A percentile compares a stretch with the other conserved stretches of the same genome.
Conservation (phyloP, 2,329 filamentous ascomycete species). For the Colletotrichum caudatum region DNA sequence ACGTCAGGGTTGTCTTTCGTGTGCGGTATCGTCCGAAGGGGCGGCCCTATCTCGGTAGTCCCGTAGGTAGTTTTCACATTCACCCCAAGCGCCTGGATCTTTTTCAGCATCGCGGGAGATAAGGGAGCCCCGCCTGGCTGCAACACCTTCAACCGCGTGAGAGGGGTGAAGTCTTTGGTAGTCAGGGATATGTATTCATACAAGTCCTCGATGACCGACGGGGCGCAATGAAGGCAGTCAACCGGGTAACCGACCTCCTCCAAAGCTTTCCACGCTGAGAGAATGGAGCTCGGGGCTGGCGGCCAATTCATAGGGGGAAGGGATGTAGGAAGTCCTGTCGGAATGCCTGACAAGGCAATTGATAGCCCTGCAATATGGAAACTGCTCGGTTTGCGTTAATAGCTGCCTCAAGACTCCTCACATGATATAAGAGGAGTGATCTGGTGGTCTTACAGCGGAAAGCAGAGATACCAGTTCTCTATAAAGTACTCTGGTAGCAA, state of each 20-base stretch:
- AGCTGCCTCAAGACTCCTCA: fast-evolving
- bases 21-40: conserved; percentile 25
- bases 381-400: background rate
- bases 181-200: conserved; percentile 31
- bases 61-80: conserved; percentile 38
- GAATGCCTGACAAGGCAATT: conserved; percentile 13
- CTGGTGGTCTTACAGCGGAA: conserved; percentile 9
- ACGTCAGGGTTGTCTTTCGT: conserved; percentile 34
- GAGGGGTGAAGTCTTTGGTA: conserved; percentile 18
- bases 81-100: conserved; percentile 18
- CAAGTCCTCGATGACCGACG: conserved; percentile 32
- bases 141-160: conserved; percentile 24
- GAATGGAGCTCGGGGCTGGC: conserved; percentile 33
- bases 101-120: background rate
- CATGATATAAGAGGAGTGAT: fast-evolving
- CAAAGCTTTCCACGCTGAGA: conserved; percentile 21
- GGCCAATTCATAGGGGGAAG: conserved; percentile 27
- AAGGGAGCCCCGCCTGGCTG: conserved; percentile 28
- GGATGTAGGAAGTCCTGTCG: conserved; percentile 25
- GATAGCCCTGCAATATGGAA: conserved; percentile 29
- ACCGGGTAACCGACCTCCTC: conserved; percentile 3
- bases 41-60: conserved; percentile 28
- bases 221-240: conserved; percentile 34
- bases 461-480: conserved; percentile 38
- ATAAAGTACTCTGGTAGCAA: conserved; percentile 27